Conservation (phyloP, 805 yeast species). For the Isabelozyma heimii region DNA sequence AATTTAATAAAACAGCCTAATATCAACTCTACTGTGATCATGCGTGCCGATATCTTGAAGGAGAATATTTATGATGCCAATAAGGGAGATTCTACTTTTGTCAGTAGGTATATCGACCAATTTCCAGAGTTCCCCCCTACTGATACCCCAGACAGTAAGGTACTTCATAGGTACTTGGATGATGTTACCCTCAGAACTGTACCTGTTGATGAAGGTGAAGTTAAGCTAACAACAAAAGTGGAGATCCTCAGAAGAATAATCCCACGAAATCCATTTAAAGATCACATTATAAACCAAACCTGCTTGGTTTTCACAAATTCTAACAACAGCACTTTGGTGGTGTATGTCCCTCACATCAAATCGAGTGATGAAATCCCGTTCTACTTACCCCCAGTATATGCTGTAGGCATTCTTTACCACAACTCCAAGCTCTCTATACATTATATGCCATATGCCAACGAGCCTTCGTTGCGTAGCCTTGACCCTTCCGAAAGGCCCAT, state of each 20-base stretch:
- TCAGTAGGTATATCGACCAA: slow-evolving; percentile 20
- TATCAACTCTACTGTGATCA: slow-evolving; percentile 85
- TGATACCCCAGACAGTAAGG: slow-evolving; percentile 13
- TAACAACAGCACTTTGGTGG: slow-evolving; percentile 50
- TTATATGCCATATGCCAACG: slow-evolving; percentile 59
- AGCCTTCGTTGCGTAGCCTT: slow-evolving; percentile 20
- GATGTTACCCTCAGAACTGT: slow-evolving; percentile 30
- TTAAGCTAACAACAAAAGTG: slow-evolving; percentile 30
- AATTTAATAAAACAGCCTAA: slow-evolving; percentile 81
- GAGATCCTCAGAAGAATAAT: slow-evolving; percentile 78
- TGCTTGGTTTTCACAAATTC: slow-evolving; percentile 51
- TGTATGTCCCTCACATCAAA: slow-evolving; percentile 76
- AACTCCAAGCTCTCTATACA: slow-evolving; percentile 60
- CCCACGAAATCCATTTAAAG: slow-evolving; percentile 91
- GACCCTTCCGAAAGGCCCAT: slow-evolving; percentile 59
- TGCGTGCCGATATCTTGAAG: slow-evolving; percentile 78
- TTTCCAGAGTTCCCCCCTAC: slow-evolving; percentile 34
- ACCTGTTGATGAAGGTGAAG: slow-evolving; percentile 17
- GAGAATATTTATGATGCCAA: slow-evolving; percentile 44
- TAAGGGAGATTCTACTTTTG: slow-evolving; percentile 26
- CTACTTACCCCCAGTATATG: slow-evolving; percentile 82
- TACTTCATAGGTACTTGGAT: slow-evolving; percentile 31
- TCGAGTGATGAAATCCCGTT: slow-evolving; percentile 67
- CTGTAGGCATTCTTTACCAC: slow-evolving; percentile 66
- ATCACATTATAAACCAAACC: slow-evolving; percentile 79